These are phyloP conservation scores for Psophocarpus tetragonolobus DNA, from an alignment of 306 rosid genomes.

Conservation along the genomic window DNA sequence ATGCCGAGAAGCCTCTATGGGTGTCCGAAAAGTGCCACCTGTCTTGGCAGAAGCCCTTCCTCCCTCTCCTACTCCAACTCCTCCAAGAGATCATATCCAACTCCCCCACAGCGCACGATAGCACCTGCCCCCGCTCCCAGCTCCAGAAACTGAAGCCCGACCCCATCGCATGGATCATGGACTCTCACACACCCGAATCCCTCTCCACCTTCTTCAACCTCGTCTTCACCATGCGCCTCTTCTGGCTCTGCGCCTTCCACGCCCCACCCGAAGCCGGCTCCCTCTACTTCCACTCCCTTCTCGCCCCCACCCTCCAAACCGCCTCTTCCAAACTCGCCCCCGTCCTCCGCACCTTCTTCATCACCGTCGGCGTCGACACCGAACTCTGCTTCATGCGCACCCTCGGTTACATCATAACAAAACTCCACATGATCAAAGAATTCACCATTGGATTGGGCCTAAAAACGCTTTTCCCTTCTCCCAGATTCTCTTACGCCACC, in stretches of 20 bases:
- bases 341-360: constrained; percentile 62
- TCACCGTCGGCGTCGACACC: constrained; percentile 71
- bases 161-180: constrained; percentile 84
- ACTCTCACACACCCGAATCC: constrained; percentile 84
- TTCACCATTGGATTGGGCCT: constrained; percentile 64
- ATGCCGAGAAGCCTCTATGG: constrained; percentile 59
- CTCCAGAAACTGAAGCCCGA: constrained; percentile 75
- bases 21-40: constrained; percentile 67
- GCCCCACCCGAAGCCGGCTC: constrained; percentile 76
- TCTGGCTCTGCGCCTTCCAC: constrained; percentile 87
- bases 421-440: constrained; percentile 61
- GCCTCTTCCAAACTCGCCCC: constrained; percentile 48
- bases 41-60: constrained; percentile 71
- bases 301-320: constrained; percentile 56
- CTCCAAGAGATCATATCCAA: constrained; percentile 80
- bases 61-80: constrained; percentile 77
- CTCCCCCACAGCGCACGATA: constrained; percentile 68
- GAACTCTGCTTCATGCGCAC: constrained; percentile 92
- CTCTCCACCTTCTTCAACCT: constrained; percentile 78
- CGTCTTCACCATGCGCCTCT: constrained; percentile 70
- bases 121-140: constrained; percentile 85
- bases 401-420: constrained; percentile 77
- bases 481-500: constrained; percentile 63
- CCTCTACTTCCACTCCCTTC: constrained; percentile 60
- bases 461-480: constrained; percentile 42